A percentile compares a stretch with the other conserved stretches of the same genome.
Evolutionary conservation across 257 asterid genomes (phyloP).

Genomic region (Gynochthodes officinalis): DNA sequence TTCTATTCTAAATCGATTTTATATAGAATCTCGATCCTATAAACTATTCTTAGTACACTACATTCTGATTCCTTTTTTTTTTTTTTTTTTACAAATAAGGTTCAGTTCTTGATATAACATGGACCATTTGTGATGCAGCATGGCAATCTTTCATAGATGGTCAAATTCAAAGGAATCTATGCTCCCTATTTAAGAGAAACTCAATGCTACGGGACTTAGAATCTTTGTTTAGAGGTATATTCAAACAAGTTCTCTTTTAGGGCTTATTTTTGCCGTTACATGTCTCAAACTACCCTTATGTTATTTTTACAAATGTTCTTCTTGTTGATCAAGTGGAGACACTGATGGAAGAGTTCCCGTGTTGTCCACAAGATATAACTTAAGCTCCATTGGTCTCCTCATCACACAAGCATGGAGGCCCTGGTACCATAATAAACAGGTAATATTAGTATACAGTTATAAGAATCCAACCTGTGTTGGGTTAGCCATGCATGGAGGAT

Average conservation of each 20-base stretch:
- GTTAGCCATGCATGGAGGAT: too few relatives aligned
- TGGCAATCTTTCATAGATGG: slow-evolving; percentile 59
- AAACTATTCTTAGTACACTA: too few relatives aligned
- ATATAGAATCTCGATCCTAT: too few relatives aligned
- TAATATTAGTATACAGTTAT: slow-evolving; percentile 14
- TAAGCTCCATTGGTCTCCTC: slow-evolving; percentile 60
- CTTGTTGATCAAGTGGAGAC: slow-evolving; percentile 59
- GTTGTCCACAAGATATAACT: slow-evolving; percentile 76
- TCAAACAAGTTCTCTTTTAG: background rate
- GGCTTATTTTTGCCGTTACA: too few relatives aligned
- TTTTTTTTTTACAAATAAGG: too few relatives aligned
- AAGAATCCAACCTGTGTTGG: too few relatives aligned
- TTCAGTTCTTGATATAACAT: too few relatives aligned
- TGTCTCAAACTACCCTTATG: too few relatives aligned
- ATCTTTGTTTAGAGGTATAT: slow-evolving; percentile 84
- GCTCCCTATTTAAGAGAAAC: slow-evolving; percentile 80
- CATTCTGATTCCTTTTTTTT: too few relatives aligned
- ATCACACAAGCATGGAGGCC: slow-evolving; percentile 79
- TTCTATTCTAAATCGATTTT: too few relatives aligned
- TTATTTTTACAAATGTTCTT: too few relatives aligned
- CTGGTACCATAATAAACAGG: slow-evolving; percentile 92
- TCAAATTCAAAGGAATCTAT: slow-evolving; percentile 53
- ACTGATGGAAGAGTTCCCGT: slow-evolving; percentile 91
- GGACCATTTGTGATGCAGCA: slow-evolving; percentile 44
- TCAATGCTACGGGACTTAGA: slow-evolving; percentile 62